Evolutionary conservation across 2,329 filamentous ascomycete species (phyloP).

Genomic region (Aspergillus quadrilineatus): DNA sequence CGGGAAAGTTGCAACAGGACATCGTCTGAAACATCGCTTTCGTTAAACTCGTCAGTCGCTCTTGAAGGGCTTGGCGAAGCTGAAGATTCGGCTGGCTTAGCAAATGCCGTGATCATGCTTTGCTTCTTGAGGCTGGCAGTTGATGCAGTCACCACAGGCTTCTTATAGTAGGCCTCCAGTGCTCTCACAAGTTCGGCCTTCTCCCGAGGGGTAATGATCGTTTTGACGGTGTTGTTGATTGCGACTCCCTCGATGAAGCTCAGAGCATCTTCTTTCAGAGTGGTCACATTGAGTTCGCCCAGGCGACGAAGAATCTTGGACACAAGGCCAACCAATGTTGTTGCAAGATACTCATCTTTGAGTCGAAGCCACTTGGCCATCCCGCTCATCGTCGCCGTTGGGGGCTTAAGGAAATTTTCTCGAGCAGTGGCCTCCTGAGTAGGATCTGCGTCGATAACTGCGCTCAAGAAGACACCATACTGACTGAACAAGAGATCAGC

Average conservation of each 20-base stretch:
- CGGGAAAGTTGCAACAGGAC: constrained; percentile 42
- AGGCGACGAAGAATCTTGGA: constrained; percentile 80
- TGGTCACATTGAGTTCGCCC: constrained; percentile 69
- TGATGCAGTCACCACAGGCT: constrained; percentile 43
- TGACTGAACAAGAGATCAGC: constrained; percentile 82
- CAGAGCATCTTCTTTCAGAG: constrained; percentile 66
- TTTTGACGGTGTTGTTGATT: constrained; percentile 60
- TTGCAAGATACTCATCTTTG: constrained; percentile 81
- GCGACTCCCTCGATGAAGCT: constrained; percentile 57
- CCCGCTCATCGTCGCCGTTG: constrained; percentile 62
- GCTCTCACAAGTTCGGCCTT: constrained; percentile 74
- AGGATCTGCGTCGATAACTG: constrained; percentile 53
- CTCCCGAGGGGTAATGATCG: constrained; percentile 77
- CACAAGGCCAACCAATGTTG: constrained; percentile 76
- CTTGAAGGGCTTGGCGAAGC: constrained; percentile 33
- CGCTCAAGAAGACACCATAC: constrained; percentile 77
- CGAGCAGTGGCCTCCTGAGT: constrained; percentile 42
- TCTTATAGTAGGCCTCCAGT: constrained; percentile 54
- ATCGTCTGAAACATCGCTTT: constrained; percentile 41
- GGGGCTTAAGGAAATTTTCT: constrained; percentile 62
- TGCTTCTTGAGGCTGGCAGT: constrained; percentile 47
- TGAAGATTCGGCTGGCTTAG: constrained; percentile 36
- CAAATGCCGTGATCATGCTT: constrained; percentile 42
- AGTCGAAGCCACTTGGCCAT: constrained; percentile 88
- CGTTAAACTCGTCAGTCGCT: constrained; percentile 42